Evolutionary conservation across 2,329 filamentous ascomycete genomes (phyloP), one percentile per base, ranked within the genome.

Genomic region (Epichloe typhina): DNA sequence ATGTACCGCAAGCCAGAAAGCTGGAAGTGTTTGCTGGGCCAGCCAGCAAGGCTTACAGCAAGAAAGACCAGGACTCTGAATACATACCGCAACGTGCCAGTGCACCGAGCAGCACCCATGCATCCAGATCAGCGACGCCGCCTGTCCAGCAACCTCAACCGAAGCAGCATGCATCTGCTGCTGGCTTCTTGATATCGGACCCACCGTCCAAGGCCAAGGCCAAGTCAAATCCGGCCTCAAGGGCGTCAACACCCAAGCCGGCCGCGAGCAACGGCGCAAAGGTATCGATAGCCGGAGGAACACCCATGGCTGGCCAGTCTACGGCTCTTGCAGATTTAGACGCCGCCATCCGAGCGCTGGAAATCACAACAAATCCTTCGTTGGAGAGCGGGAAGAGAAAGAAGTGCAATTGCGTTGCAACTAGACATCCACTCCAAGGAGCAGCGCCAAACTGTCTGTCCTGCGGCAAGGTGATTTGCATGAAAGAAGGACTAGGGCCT

Each of bases 381-480:
- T 68, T 89, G 23, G 68, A 73, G 39, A 71, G 69, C 7, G 56
- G 57, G 4, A 74, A 76, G 54, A 72, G 81, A 26, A 78, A 85
- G 6, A 82, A 81, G 51, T 98, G 93, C 67, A 86, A 86, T 59
- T 98, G 93, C 65, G 88, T 94, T 61, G 93, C 87, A 0, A 82
- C 86, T 0, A 80, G 87, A 2, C 93, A 98, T 65, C 87, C 91
- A 0, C 77, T 97, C 3, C 84, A 96, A 43, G 80, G 80, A n/a
- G 89, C 91, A 0, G 89, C 90, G 0, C 93, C 93, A 0, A 98
- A 97, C 64, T 98, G 93, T 63, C 71, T 94, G 15, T 83, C 78
- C 43, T 98, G 93, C 60, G 93, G 93, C 53, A 97, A 97, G 65
- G 88, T 98, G 12, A 84, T 97, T 50, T 98, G 93, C 64, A 81